Conservation (phyloP, 495 filamentous ascomycete species). For the Venustampulla echinocandica region DNA sequence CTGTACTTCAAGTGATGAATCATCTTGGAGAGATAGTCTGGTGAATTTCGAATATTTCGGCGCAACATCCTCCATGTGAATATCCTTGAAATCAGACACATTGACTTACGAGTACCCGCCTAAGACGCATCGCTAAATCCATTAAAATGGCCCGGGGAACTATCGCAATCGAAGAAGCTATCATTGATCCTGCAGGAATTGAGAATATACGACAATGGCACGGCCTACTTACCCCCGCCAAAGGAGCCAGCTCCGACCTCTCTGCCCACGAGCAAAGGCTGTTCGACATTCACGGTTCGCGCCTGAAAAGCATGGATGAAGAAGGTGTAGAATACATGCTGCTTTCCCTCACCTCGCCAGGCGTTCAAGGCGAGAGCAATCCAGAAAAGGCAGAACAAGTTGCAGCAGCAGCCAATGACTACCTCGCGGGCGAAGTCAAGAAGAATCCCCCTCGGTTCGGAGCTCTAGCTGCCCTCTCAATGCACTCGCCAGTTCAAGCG, state of each 20-base stretch:
- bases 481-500: constrained; percentile 48
- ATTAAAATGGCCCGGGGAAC: constrained; percentile 27
- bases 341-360: constrained; percentile 47
- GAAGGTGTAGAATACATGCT: constrained; percentile 55
- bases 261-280: constrained; percentile 29
- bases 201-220: constrained; percentile 24
- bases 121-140: too few species aligned
- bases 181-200: constrained; percentile 38
- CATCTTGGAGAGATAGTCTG: too few species aligned
- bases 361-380: constrained; percentile 47
- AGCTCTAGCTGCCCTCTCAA: constrained; percentile 46
- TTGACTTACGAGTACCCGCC: too few species aligned
- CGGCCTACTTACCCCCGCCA: constrained; percentile 24
- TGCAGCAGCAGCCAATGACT: constrained; percentile 47
- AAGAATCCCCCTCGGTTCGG: constrained; percentile 46
- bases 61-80: too few species aligned
- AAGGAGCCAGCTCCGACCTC: constrained; percentile 9
- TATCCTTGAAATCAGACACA: too few species aligned
- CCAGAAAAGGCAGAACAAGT: constrained; percentile 26
- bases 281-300: constrained; percentile 41
- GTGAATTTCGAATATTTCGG: too few species aligned
- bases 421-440: constrained; percentile 42
- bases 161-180: constrained; percentile 47
- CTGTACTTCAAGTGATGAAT: too few species aligned
- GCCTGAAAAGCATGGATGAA: constrained; percentile 46